Conservation (phyloP, 768 basidiomycete genomes). For the Rhodotorula paludigena region DNA sequence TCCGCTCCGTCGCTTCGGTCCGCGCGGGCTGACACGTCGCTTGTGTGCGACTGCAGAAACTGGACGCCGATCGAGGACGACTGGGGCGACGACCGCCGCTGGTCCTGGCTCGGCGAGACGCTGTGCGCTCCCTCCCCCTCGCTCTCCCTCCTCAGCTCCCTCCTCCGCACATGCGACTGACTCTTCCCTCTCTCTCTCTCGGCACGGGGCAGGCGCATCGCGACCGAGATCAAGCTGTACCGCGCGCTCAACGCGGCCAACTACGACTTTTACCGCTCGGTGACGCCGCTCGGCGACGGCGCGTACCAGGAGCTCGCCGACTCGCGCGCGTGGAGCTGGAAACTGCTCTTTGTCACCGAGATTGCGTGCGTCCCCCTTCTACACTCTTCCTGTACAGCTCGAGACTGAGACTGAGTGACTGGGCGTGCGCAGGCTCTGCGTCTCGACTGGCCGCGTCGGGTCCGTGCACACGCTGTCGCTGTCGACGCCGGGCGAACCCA, state of each 20-base stretch:
- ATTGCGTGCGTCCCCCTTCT: conserved; percentile 16
- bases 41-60: neutral
- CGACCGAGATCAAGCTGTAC: conserved; percentile 35
- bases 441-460: conserved; percentile 29
- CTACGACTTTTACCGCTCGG: conserved; percentile 27
- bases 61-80: conserved; percentile 34
- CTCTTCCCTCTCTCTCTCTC: neutral
- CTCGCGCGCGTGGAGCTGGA: conserved; percentile 21
- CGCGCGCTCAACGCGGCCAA: conserved; percentile 19
- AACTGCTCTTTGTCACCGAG: conserved; percentile 24
- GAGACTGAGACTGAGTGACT: rapidly evolving
- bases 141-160: neutral
- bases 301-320: conserved; percentile 12
- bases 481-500: conserved; percentile 1
- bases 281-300: conserved; percentile 18
- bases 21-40: no score
- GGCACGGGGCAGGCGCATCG: neutral
- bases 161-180: no score
- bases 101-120: conserved; percentile 24
- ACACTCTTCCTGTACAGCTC: neutral
- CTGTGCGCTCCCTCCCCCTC: neutral
- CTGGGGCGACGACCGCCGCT: conserved; percentile 32
- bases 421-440: conserved; percentile 19
- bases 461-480: conserved; percentile 8
- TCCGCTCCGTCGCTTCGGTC: neutral